Conservation (phyloP, 2,329 filamentous ascomycete genomes). For the Alternaria brassicae region DNA sequence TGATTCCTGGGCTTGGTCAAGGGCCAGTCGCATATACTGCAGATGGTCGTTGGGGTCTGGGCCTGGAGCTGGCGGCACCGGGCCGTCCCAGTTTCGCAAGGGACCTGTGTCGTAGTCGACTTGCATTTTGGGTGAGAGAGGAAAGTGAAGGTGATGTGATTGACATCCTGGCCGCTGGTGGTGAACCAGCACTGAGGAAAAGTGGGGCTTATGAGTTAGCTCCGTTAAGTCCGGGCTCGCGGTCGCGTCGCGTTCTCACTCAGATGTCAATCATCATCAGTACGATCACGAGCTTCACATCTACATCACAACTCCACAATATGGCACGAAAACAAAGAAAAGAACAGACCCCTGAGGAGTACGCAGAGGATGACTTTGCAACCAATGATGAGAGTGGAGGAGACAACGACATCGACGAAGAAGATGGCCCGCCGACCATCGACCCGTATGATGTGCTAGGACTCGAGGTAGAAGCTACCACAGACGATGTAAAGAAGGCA, state of each 20-base stretch:
- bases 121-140: conserved; percentile 28
- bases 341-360: conserved; percentile 6
- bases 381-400: conserved; percentile 56
- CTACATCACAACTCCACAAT: conserved; percentile 9
- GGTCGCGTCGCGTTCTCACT: conserved; percentile 35
- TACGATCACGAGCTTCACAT: conserved; percentile 5
- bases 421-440: conserved; percentile 69
- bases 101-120: conserved; percentile 23
- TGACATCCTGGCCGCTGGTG: conserved; percentile 5
- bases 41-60: conserved; percentile 40
- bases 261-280: not conserved
- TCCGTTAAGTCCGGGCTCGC: conserved; percentile 33
- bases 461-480: conserved; percentile 72
- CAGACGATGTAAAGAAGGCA: conserved; percentile 83
- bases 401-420: conserved; percentile 32
- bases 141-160: conserved; percentile 13
- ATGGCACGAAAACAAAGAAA: conserved; percentile 18
- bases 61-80: conserved; percentile 21
- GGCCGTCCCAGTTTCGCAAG: conserved; percentile 30
- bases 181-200: not conserved
- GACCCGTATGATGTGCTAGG: conserved; percentile 82
- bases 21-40: conserved; percentile 71
- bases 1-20: conserved; percentile 78
- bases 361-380: conserved; percentile 21
- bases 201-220: conserved; percentile 17